Base-by-base conservation (phyloP, 2,329 filamentous ascomycete genomes). In the Stagonosporopsis cucurbitacearum region DNA sequence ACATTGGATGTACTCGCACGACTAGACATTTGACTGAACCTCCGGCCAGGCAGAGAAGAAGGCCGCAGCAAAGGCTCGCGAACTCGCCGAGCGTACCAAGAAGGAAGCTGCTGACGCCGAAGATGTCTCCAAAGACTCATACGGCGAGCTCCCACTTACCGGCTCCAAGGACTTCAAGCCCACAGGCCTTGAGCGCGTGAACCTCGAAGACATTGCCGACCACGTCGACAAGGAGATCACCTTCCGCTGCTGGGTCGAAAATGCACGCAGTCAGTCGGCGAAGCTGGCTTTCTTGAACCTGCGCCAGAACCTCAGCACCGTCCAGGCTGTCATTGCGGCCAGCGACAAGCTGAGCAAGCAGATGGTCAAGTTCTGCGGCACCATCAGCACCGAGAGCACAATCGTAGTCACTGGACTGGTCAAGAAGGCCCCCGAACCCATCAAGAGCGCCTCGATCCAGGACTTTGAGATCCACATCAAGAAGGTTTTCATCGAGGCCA, bases 261-360 rank as follows among this genome's bases (percentile, higher is more conserved):
- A 96, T 80, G 86, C 90, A 28, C 86, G 94, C 63, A 88, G 89
- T 67, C 94, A 98, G 80, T 88, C 90, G 57, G 92, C 92, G 64
- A 96, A 96, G 82, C 89, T 97, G 80, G 89, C 87, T 37, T 97
- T 97, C 79, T 79, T 97, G 68, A 92, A 95, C 79, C 83, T 98
- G 66, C 85, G 91, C 76, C 87, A 90, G 75, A 81, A 84, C 57
- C 84, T 87, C 69, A 88, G 89, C 81, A 89, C 88, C 23, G 88
- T 97, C 35, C 93, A 97, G 80, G 92, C 89, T 47, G 88, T 97
- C 33, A 81, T 92, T 15, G 83, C 84, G 17, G 88, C 86, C 44
- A 85, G 77, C 62, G 78, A 79, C 60, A 85, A 69, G 78, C 81
- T 72, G 86, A 92, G 68, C 86, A 88, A 88, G 74, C 92, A 91